Percentiles rank a stretch among this genome's conserved stretches.
These are phyloP conservation scores for Stygiomarasmius scandens DNA, from an alignment of 1,284 basidiomycete species.

Conservation along the genomic window DNA sequence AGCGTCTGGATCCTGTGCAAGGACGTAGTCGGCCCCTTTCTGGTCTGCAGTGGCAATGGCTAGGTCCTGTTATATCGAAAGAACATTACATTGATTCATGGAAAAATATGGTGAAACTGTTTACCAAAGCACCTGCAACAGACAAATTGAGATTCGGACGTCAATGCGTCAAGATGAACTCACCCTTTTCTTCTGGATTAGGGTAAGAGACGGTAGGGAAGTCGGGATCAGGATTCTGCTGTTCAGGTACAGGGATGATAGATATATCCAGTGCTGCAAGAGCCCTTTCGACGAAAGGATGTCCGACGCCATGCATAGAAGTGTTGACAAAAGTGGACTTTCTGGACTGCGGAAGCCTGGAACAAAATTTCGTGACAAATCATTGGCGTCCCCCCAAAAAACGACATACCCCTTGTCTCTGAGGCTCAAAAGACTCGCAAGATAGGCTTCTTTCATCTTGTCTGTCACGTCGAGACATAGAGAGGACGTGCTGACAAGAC, in stretches of 20 bases:
- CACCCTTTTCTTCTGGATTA: slow-evolving; percentile 87
- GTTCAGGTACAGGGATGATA: slow-evolving; percentile 63
- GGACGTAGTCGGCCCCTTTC: slow-evolving; percentile 58
- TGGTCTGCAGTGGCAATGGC: slow-evolving; percentile 64
- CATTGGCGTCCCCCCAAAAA: too few relatives aligned
- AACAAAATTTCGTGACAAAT: not conserved
- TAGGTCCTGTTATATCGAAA: slow-evolving; percentile 51
- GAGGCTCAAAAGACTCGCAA: slow-evolving; percentile 46
- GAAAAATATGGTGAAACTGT: slow-evolving; percentile 14
- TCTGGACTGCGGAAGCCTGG: not conserved
- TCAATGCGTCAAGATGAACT: too few relatives aligned
- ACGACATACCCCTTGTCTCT: slow-evolving; percentile 44
- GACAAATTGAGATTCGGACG: too few relatives aligned
- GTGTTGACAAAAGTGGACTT: slow-evolving; percentile 73
- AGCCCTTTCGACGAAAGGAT: slow-evolving; percentile 58
- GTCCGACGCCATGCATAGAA: slow-evolving; percentile 85
- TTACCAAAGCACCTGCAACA: slow-evolving; percentile 57
- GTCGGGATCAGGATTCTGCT: slow-evolving; percentile 75
- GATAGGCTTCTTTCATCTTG: slow-evolving; percentile 63
- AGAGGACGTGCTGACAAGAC: slow-evolving; percentile 37
- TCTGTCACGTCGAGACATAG: slow-evolving; percentile 60
- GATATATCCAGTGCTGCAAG: slow-evolving; percentile 63
- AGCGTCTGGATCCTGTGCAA: slow-evolving; percentile 86
- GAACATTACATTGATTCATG: not conserved
- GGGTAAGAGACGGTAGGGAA: slow-evolving; percentile 85